Evolutionary conservation across 2,329 filamentous ascomycete species (phyloP), one percentile per base, ranked within the genome.

Genomic region (Botrytis elliptica): DNA sequence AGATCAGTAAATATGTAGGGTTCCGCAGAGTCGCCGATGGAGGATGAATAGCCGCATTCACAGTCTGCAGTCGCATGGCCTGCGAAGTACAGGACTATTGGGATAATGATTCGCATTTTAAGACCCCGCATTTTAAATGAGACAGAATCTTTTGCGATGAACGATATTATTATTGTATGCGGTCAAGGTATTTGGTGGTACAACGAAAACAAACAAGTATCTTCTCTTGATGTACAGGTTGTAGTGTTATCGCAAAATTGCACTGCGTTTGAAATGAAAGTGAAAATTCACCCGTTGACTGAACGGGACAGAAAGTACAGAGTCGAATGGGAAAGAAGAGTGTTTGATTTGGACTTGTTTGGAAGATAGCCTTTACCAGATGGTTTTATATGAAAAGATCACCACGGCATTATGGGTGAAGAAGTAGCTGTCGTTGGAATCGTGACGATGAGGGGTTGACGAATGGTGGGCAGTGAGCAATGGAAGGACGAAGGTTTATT

Each of bases 41-140:
- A 84, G 63, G 90, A 82, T 4, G 86, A 86, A 81, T 93, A 95
- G 70, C 92, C 93, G 80, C 93, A 95, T 78, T 92, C 88, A 83
- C 93, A 95, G 75, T 86, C 72, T 46, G 66, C 72, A 22, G 55
- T 52, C 18, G 71, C 71, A 52, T 69, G 42, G 20, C 55, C 42
- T 40, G 42, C 64, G 57, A 73, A 38, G 20, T 25, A 52, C 14
- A 73, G 33, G 40, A 63, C 64, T 16, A 63, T 33, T 12, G 40
- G 64, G 29, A 73, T 40, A 62, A 62, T 49, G 42, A 52, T 42
- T n/a, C 59, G 52, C 64, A 72, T 52, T 18, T 25, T 69, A 20
- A 36, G 60, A 22, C 20, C 5, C n/a, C 40, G 55, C 29, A 42
- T 46, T 49, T 8, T 36, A 20, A 33, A 29, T 5, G 18, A 16